Evolutionary conservation across 306 rosid genomes (phyloP).

Genomic region (Citrullus mucosospermus): DNA sequence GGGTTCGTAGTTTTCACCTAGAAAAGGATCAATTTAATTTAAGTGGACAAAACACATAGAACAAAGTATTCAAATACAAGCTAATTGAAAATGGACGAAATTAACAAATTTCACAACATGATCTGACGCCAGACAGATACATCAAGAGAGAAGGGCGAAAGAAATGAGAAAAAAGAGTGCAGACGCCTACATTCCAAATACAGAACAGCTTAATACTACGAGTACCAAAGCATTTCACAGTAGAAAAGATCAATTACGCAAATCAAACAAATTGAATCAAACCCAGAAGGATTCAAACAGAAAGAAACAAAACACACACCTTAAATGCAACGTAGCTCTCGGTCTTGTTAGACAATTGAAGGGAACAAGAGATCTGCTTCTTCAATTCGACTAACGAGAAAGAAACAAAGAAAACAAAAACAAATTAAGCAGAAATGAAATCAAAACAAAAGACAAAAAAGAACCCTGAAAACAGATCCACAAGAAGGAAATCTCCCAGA

Average conservation of each 20-base stretch:
- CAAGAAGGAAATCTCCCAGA: neutral
- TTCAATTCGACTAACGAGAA: slow-evolving; percentile 56
- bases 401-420: neutral
- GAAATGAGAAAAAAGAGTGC: neutral
- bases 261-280: neutral
- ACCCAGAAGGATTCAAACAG: neutral
- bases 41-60: neutral
- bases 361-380: slow-evolving; percentile 91
- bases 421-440: neutral
- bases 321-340: slow-evolving; percentile 79
- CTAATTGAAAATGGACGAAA: neutral
- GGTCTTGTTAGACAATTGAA: slow-evolving; percentile 71
- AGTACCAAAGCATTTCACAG: neutral
- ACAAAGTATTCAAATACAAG: neutral
- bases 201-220: neutral
- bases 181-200: neutral
- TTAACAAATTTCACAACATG: neutral
- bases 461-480: slow-evolving; percentile 22
- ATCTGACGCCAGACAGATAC: neutral
- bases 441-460: neutral
- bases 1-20: slow-evolving; percentile 98
- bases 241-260: neutral
- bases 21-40: slow-evolving; percentile 11
- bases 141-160: neutral
- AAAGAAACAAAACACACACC: slow-evolving; percentile 24